Base-by-base conservation (phyloP, 768 basidiomycete genomes). In the Panaeolus cyanescens region DNA sequence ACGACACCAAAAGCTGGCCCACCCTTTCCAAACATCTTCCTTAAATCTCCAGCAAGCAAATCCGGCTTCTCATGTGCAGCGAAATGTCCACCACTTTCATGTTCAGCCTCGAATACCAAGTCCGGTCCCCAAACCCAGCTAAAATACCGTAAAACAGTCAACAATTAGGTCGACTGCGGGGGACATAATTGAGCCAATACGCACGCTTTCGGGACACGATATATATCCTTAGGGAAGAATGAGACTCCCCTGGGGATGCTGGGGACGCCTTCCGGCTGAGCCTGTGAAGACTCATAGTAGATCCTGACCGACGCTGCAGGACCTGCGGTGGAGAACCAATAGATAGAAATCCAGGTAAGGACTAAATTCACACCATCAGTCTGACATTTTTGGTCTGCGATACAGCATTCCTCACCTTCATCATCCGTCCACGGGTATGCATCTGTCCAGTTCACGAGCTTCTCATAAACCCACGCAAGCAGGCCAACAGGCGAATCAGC, bases 231-330 rank as follows among this genome's bases (percentile, higher is more conserved):
- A 1, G 85, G 85, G 64, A 88, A 87, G 61, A 71, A 74, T 2
- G 84, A 85, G 19, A 77, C 61, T 0, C 86, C 85, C 55, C 80
- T 64, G 2, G 85, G 86, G 40, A 84, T 76, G 15, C 64, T 37
- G 15, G 70, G 59, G 25, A 37, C 54, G 20, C 60, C 33, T 17
- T 60, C 61, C 12, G 58, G 55, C 22, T 68, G 65, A 6, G 62
- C 65, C 39, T 70, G 69, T 50, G 32, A 59, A 19, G 68, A 63
- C 65, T 89, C 88, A 65, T 82, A 87, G 69, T 88, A 89, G 19
- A 87, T 86, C 12, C 86, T 75, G 7, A 82, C 20, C 0, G 87
- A 82, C 0, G 87, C 84, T 2, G 85, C 77, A 5, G 88, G 86
- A 0, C 86, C 86, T 0, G 81, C 76, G 9, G 79, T 77, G 6